Evolutionary conservation across 2,329 filamentous ascomycete species (phyloP), one percentile per base, ranked within the genome.

Genomic region (Apiospora marii): DNA sequence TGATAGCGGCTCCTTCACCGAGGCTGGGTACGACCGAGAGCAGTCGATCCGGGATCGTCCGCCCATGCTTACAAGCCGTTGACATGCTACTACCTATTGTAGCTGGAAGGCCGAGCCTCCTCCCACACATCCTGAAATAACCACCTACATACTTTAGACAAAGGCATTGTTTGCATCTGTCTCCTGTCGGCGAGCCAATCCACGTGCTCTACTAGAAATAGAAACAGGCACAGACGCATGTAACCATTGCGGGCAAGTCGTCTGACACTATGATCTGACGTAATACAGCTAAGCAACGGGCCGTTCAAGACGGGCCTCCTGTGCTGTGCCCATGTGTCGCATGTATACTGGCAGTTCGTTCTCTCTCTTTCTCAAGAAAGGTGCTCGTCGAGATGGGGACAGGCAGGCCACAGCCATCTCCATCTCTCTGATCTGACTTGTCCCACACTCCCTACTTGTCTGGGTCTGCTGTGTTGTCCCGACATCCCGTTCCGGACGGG

Each of bases 371-470:
- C 27, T 30, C 27, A 30, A 30, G 27, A 61, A 41, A 41, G 10
- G 37, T 41, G 37, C 10, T 41, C 37, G 37, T 41, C 37, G 37
- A 41, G 7, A 41, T 41, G 37, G 37, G 37, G 37, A 41, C 37
- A 41, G 37, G 37, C 37, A 30, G 27, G 27, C 4, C 27, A 30
- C 53, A 61, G n/a, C 30, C 30, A 61, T 19, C 30, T n/a, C n/a
- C 22, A 49, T 49, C 53, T 37, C 8, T 24, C 10, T 37, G 27
- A 41, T 64, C 58, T 64, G 58, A 41, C 58, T 37, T 64, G 30
- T 41, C 27, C 67, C 67, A 49, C 44, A 64, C 13, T 64, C 43
- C 27, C 30, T 46, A 16, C 67, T 37, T 69, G 67, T 69, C 27
- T 49, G 44, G 44, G 8, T 64, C 58, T 64, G 53, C 8, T 61